These are phyloP conservation scores for Trichoderma harzianum DNA, from an alignment of 2,329 filamentous ascomycete species.

Conservation along the genomic window DNA sequence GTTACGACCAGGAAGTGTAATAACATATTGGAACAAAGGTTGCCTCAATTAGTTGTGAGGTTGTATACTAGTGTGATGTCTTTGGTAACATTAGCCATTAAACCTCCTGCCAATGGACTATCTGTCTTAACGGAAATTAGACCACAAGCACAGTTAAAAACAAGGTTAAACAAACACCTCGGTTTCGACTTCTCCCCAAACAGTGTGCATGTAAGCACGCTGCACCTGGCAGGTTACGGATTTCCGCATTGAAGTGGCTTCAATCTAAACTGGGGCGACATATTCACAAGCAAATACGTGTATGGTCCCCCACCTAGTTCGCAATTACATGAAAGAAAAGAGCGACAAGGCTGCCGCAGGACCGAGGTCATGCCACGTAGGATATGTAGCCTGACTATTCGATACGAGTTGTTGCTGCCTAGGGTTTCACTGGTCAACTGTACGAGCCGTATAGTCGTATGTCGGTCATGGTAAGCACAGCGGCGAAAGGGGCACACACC, in stretches of 20 bases:
- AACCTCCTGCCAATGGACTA: background rate
- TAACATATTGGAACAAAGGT: background rate
- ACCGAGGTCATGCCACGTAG: background rate
- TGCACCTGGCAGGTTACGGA: background rate
- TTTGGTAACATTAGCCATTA: background rate
- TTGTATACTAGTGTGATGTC: background rate
- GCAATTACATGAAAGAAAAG: background rate
- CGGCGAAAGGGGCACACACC: background rate
- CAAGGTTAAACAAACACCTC: background rate
- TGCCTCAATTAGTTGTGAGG: background rate
- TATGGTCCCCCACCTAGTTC: background rate
- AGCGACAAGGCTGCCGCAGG: background rate
- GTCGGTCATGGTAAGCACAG: background rate
- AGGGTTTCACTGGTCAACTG: background rate
- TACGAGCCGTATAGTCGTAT: background rate
- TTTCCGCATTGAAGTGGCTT: background rate
- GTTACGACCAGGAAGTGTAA: background rate
- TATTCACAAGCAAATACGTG: background rate
- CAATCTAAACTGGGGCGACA: background rate
- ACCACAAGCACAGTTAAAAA: background rate
- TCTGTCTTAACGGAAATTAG: background rate
- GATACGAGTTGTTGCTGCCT: background rate
- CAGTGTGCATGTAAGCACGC: background rate
- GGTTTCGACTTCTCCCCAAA: background rate
- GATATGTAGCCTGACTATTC: background rate